phyloP scores from a whole-genome alignment of 257 asterid species.

The Solanum ahanhuiri region DNA sequence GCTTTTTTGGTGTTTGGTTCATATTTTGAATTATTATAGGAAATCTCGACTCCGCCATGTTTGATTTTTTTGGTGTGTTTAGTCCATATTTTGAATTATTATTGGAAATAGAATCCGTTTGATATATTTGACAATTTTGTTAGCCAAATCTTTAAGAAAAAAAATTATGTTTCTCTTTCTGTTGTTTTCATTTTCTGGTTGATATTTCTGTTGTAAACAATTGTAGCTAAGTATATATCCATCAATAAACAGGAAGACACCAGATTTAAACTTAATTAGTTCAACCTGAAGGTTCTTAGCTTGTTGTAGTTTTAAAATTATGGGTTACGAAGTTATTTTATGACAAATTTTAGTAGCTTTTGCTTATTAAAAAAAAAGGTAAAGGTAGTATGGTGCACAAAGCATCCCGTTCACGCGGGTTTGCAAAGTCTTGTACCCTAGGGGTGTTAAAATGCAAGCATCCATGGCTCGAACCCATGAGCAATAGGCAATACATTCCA shows the following conservation, averaged over 20 bases:
- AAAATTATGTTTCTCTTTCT: neutral
- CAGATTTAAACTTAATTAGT: neutral
- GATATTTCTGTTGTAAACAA: neutral
- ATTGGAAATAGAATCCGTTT: neutral
- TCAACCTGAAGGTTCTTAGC: neutral
- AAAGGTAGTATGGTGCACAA: neutral
- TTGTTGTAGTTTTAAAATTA: neutral
- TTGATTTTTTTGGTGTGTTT: neutral
- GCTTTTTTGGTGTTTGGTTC: neutral
- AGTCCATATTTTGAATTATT: neutral
- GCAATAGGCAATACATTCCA: neutral
- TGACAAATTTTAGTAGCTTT: neutral
- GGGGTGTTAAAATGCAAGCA: neutral
- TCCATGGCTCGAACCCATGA: neutral
- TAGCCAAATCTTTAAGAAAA: neutral
- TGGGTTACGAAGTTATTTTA: neutral
- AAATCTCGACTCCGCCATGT: neutral
- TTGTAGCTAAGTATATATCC: neutral
- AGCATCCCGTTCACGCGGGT: neutral
- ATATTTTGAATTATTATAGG: neutral
- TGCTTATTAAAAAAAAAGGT: neutral
- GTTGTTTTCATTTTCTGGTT: neutral
- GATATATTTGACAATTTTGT: neutral
- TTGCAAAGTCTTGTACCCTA: neutral
- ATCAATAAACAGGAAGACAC: neutral